These are phyloP conservation scores for Saturnispora kantuleensis DNA, from an alignment of 805 yeast genomes.

Conservation along the genomic window DNA sequence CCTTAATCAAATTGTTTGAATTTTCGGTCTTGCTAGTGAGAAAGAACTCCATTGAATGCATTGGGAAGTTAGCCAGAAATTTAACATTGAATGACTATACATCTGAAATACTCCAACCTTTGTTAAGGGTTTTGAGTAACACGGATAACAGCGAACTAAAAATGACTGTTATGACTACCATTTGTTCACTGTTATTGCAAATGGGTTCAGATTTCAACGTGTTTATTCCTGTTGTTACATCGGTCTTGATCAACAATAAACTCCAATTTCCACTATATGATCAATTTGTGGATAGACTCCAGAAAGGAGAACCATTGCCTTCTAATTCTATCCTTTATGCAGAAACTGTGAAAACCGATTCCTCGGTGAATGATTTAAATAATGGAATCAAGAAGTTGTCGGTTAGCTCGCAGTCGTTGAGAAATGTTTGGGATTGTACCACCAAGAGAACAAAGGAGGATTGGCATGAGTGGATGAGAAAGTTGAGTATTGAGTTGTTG, in stretches of 20 bases:
- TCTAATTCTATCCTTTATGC: conserved; percentile 61
- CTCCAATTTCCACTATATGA: conserved; percentile 71
- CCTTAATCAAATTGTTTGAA: conserved; percentile 73
- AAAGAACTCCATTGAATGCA: conserved; percentile 66
- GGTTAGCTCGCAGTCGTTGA: conserved; percentile 50
- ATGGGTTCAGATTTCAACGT: conserved; percentile 77
- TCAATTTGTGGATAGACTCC: conserved; percentile 63
- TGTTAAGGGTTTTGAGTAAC: conserved; percentile 52
- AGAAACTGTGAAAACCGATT: conserved; percentile 31
- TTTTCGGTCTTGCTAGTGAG: conserved; percentile 51
- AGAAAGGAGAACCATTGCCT: conserved; percentile 82
- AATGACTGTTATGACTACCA: conserved; percentile 61
- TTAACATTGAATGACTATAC: conserved; percentile 80
- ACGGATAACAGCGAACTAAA: conserved; percentile 43
- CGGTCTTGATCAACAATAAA: conserved; percentile 49
- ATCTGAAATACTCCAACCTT: conserved; percentile 79
- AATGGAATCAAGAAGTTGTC: conserved; percentile 68
- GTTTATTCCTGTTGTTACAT: conserved; percentile 74
- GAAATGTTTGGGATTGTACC: conserved; percentile 85
- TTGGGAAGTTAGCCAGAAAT: conserved; percentile 69
- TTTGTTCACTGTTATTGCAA: conserved; percentile 69
- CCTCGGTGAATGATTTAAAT: conserved; percentile 52
- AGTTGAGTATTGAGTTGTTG: conserved; percentile 73
- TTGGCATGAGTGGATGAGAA: conserved; percentile 96
- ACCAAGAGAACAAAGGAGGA: conserved; percentile 87